phyloP scores from a whole-genome alignment of 2,329 filamentous ascomycete species.

The Pyricularia sp. region DNA sequence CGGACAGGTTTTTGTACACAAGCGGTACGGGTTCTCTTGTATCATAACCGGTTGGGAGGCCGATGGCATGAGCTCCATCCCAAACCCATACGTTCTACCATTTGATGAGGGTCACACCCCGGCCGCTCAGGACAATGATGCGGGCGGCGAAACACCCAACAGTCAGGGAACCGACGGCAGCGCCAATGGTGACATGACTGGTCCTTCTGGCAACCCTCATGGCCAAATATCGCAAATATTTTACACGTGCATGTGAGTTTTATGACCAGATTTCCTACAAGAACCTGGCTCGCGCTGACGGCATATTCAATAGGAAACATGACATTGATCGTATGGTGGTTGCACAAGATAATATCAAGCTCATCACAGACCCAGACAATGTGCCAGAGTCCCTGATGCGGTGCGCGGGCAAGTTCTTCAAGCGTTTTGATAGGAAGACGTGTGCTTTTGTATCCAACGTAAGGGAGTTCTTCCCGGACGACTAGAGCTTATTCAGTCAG shows the following conservation, averaged over 20 bases:
- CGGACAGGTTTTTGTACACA: constrained; percentile 79
- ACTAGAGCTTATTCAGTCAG: constrained; percentile 35
- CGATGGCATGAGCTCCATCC: constrained; percentile 15
- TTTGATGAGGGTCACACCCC: neutral
- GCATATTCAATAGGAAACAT: constrained; percentile 38
- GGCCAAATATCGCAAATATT: constrained; percentile 53
- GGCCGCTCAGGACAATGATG: constrained; percentile 5
- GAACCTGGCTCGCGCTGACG: constrained; percentile 4
- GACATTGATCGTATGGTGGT: constrained; percentile 57
- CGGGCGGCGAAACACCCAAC: neutral
- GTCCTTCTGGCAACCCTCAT: neutral
- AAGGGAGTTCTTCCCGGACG: constrained; percentile 75
- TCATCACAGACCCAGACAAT: constrained; percentile 37
- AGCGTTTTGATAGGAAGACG: constrained; percentile 61
- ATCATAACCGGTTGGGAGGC: constrained; percentile 83
- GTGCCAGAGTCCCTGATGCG: constrained; percentile 51
- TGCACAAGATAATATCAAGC: constrained; percentile 70
- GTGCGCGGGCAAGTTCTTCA: constrained; percentile 79
- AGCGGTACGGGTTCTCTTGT: constrained; percentile 68
- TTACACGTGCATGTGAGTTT: constrained; percentile 79
- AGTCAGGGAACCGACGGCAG: neutral
- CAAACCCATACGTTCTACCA: constrained; percentile 14
- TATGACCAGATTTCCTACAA: neutral
- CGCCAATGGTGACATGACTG: neutral
- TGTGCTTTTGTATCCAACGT: constrained; percentile 75